These are phyloP conservation scores for Buddleja alternifolia DNA, from an alignment of 257 asterid species.

Conservation along the genomic window DNA sequence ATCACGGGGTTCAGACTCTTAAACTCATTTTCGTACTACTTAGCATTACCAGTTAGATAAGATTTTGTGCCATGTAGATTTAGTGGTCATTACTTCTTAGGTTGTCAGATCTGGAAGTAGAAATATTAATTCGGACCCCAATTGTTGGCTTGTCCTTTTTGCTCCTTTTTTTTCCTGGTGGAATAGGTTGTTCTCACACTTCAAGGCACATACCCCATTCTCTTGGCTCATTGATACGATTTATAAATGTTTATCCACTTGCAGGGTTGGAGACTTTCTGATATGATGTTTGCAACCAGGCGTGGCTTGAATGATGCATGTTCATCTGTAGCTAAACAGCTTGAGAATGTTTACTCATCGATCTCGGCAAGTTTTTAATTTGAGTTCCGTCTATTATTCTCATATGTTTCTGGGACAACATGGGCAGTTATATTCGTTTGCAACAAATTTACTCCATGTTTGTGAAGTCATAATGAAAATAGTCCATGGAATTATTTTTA, in stretches of 20 bases:
- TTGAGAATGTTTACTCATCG: conserved; percentile 75
- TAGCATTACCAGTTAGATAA: conserved; percentile 17
- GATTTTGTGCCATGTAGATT: not conserved
- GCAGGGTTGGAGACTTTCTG: conserved; percentile 91
- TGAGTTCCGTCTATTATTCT: conserved; percentile 14
- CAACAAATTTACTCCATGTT: not conserved
- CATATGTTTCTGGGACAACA: conserved; percentile 4
- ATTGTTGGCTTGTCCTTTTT: not conserved
- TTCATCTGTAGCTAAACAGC: conserved; percentile 70
- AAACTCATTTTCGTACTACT: not conserved
- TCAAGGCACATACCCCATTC: not conserved
- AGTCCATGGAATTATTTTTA: not conserved
- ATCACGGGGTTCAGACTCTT: not conserved
- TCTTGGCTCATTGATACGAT: conserved; percentile 20
- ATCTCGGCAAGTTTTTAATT: conserved; percentile 56
- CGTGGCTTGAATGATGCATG: conserved; percentile 91
- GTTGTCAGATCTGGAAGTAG: conserved; percentile 7
- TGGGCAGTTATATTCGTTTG: conserved; percentile 7
- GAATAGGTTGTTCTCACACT: not conserved
- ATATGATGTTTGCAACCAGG: conserved; percentile 93
- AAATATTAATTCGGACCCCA: not conserved
- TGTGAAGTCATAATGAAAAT: conserved; percentile 1
- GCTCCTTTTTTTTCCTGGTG: not conserved
- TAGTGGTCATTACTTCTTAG: not conserved
- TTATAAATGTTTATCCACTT: conserved; percentile 30